Evolutionary conservation across 805 yeast genomes (phyloP).

Genomic region (Maudiozyma turicensis): DNA sequence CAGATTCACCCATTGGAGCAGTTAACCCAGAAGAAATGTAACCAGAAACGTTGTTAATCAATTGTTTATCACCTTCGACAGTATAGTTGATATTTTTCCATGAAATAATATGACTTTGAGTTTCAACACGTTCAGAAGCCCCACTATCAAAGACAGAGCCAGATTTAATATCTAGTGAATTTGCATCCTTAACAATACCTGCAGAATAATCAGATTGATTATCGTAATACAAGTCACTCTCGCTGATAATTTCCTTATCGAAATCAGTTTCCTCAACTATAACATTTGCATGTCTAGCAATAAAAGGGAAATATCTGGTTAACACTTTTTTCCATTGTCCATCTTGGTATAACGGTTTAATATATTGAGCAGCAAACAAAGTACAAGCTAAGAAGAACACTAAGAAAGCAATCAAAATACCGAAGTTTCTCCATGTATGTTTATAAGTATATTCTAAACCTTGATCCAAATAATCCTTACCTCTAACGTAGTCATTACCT

Average conservation of each 20-base stretch:
- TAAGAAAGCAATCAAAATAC: constrained; percentile 46
- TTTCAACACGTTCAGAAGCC: neutral
- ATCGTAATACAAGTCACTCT: neutral
- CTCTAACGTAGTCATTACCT: constrained; percentile 44
- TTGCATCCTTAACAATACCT: neutral
- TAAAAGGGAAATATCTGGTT: constrained; percentile 1
- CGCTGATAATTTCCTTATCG: neutral
- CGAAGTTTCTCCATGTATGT: constrained; percentile 76
- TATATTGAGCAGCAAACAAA: constrained; percentile 25
- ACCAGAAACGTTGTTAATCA: constrained; percentile 44
- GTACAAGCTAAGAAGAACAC: constrained; percentile 29
- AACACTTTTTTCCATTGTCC: constrained; percentile 1
- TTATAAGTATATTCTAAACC: constrained; percentile 41
- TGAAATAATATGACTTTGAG: constrained; percentile 39
- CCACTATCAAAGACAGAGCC: neutral
- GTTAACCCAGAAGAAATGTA: constrained; percentile 61
- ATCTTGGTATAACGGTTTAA: constrained; percentile 18
- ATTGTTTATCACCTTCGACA: constrained; percentile 29
- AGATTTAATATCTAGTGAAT: neutral
- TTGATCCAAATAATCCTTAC: constrained; percentile 42
- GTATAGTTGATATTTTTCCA: constrained; percentile 57
- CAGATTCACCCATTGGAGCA: constrained; percentile 57
- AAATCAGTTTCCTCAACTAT: neutral
- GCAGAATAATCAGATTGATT: neutral
- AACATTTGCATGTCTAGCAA: neutral